phyloP scores from a whole-genome alignment of 305 asterid genomes.

The Fraxinus angustifolia region DNA sequence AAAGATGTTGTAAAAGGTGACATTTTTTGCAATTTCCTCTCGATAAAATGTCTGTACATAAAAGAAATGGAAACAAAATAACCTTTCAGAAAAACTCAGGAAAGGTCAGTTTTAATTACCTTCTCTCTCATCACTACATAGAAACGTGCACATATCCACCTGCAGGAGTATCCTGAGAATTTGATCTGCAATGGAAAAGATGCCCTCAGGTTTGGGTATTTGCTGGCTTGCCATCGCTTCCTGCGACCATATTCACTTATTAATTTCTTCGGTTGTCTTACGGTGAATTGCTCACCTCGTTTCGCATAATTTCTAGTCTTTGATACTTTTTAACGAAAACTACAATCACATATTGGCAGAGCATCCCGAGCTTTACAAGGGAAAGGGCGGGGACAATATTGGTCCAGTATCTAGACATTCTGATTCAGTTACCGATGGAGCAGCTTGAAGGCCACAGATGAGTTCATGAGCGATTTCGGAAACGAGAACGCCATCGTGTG shows the following conservation, averaged over 20 bases:
- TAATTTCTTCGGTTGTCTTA: background rate
- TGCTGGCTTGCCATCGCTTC: conserved; percentile 1
- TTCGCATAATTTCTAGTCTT: background rate
- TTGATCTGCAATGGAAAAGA: too few relatives aligned
- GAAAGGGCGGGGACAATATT: conserved; percentile 40
- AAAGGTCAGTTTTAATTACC: conserved; percentile 49
- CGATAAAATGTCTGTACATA: too few relatives aligned
- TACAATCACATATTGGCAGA: conserved; percentile 24
- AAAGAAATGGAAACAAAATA: too few relatives aligned
- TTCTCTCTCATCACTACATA: conserved; percentile 1
- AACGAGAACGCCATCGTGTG: conserved; percentile 83
- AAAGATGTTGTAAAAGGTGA: too few relatives aligned
- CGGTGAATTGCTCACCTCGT: background rate
- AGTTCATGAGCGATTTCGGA: conserved; percentile 84
- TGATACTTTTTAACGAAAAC: background rate
- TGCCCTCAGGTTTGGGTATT: too few relatives aligned
- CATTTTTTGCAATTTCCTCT: too few relatives aligned
- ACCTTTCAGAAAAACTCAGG: conserved; percentile 58
- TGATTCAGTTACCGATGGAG: conserved; percentile 55
- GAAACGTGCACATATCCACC: conserved; percentile 5
- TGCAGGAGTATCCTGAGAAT: background rate
- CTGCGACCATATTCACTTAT: background rate
- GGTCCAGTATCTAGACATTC: conserved; percentile 42
- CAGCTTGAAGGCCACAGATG: conserved; percentile 79
- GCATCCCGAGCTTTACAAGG: conserved; percentile 57